Evolutionary conservation across 352 stramenopile genomes (phyloP).

Genomic region (Hyaloperonospora arabidopsidis): DNA sequence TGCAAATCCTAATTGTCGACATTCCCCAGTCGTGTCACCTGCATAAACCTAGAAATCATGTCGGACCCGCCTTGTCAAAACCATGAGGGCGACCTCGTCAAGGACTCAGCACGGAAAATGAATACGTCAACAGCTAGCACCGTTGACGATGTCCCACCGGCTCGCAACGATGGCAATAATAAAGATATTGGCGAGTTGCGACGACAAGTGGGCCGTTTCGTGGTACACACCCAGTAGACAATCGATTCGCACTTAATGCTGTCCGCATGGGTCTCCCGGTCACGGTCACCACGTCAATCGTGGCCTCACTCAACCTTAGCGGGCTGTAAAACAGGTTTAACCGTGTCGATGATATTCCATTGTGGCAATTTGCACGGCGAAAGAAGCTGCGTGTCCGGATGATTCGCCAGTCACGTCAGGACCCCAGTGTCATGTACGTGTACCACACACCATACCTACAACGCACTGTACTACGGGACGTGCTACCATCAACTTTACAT

Average conservation of each 20-base stretch:
- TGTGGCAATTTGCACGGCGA: conserved; percentile 51
- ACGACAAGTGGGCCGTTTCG: conserved; percentile 26
- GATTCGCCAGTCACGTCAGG: conserved; percentile 48
- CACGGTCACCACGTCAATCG: conserved; percentile 35
- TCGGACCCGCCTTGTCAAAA: too few species aligned
- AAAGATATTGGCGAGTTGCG: conserved; percentile 8
- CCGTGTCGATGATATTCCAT: conserved; percentile 51
- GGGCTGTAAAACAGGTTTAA: conserved; percentile 46
- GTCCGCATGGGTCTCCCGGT: conserved; percentile 45
- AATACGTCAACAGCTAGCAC: too few species aligned
- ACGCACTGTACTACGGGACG: conserved; percentile 51
- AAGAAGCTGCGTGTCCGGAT: conserved; percentile 72
- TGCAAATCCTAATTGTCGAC: too few species aligned
- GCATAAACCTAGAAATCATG: too few species aligned
- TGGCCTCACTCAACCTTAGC: conserved; percentile 42
- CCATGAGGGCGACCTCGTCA: too few species aligned
- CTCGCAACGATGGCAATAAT: too few species aligned
- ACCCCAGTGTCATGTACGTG: conserved; percentile 75
- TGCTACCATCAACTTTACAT: conserved; percentile 27
- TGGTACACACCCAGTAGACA: conserved; percentile 34
- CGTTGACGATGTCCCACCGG: too few species aligned
- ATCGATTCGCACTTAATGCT: conserved; percentile 65
- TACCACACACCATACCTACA: conserved; percentile 72
- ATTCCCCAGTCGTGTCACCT: too few species aligned
- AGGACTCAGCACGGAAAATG: too few species aligned